These are phyloP conservation scores for Grigorovia jiainica DNA, from an alignment of 805 yeast genomes.

Conservation along the genomic window DNA sequence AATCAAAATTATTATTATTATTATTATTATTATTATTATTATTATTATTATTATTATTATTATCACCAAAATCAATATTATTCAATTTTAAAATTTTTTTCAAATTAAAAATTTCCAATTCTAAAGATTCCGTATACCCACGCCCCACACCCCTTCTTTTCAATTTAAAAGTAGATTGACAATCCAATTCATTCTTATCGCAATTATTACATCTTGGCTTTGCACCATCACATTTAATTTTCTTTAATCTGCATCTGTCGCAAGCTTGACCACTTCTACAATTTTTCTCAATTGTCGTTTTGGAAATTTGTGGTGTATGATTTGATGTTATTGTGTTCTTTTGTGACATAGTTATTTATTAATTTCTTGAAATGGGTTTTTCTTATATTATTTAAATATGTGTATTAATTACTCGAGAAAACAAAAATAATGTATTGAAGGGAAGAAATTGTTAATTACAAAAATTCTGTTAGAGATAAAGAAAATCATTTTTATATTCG, in stretches of 20 bases:
- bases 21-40: no score
- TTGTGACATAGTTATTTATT: no score
- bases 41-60: no score
- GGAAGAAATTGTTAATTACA: no score
- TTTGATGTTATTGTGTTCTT: no score
- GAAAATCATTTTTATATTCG: no score
- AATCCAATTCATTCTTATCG: conserved; percentile 51
- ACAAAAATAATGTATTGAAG: no score
- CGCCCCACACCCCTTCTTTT: conserved; percentile 73
- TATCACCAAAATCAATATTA: not conserved
- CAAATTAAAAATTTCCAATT: conserved; percentile 47
- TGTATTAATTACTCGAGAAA: no score
- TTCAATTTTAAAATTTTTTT: conserved; percentile 33
- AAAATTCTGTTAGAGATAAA: no score
- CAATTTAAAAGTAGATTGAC: conserved; percentile 63
- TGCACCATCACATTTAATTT: conserved; percentile 47
- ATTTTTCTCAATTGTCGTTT: conserved; percentile 4
- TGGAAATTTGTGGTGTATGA: not conserved
- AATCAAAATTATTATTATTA: no score
- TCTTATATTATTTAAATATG: no score
- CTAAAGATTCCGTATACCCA: conserved; percentile 72
- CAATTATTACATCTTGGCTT: conserved; percentile 51
- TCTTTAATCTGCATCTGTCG: conserved; percentile 59
- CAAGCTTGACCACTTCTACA: conserved; percentile 66
- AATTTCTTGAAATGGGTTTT: no score